Evolutionary conservation across 208 protist species (phyloP).

Genomic region (Leishmania tarentolae): DNA sequence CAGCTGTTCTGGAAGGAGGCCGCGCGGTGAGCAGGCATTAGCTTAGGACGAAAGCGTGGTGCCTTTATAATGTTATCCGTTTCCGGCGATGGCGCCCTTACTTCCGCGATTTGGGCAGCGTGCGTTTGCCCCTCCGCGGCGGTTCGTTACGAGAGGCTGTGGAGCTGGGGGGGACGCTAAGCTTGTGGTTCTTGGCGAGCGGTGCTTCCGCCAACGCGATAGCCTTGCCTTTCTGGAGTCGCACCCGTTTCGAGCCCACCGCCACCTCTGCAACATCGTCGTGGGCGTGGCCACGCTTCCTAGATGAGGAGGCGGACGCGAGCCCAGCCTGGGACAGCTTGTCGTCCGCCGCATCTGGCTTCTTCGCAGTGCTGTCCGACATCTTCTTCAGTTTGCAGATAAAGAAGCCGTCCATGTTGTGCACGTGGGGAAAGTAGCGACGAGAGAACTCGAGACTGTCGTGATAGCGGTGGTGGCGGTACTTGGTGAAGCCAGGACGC

Average conservation of each 20-base stretch:
- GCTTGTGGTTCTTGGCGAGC: slow-evolving; percentile 14
- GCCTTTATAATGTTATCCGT: not conserved
- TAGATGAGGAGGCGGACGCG: not conserved
- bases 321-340: not conserved
- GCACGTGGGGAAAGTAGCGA: slow-evolving; percentile 98
- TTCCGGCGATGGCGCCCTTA: not conserved
- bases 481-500: slow-evolving; percentile 90
- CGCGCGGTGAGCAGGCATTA: not conserved
- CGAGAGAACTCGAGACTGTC: slow-evolving; percentile 64
- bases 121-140: not conserved
- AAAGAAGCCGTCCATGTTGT: slow-evolving; percentile 99
- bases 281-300: not conserved
- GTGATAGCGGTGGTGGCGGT: slow-evolving; percentile 82
- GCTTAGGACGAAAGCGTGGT: not conserved
- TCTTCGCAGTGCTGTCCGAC: slow-evolving; percentile 34
- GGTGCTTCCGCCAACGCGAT: slow-evolving; percentile 5
- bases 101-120: slow-evolving; percentile 1
- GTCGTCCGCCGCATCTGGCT: not conserved
- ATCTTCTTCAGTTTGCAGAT: slow-evolving; percentile 98
- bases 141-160: slow-evolving; percentile 2
- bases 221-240: slow-evolving; percentile 19
- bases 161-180: slow-evolving; percentile 46
- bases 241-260: slow-evolving; percentile 14
- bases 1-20: not conserved
- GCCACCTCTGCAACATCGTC: not conserved